Base-by-base conservation (phyloP, 768 basidiomycete genomes). In the Leccinum uliginosum region DNA sequence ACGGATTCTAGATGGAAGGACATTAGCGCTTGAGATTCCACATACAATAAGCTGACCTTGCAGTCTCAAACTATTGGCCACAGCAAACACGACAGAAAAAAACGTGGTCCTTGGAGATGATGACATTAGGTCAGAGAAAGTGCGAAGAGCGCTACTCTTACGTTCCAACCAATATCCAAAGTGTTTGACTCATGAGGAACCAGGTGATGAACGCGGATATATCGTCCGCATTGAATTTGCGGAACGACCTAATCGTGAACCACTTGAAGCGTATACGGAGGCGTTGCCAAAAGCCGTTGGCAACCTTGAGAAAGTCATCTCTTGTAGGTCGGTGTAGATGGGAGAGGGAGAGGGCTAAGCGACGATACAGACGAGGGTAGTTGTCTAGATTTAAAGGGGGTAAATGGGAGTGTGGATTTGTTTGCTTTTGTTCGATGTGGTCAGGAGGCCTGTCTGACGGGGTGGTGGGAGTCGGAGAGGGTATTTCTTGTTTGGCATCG, bases 151-250 rank as follows among this genome's bases (percentile, higher is more conserved):
- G 4, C 6, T 1, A 0, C 6, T 40, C 70, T 60, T 52, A 73
- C 70, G 70, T 98, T 73, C 94, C 94, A 50, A 99, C 80, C 51
- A 98, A 74, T 59, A 99, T 89, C 96, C 97, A 98, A 3, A 96
- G 73, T 2, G 93, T 91, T 66, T 98, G 94, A 66, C 95, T 95
- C 78, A 98, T 86, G 51, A 99, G 75, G 62, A 97, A 93, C 91
- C 93, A 95, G 52, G 91, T 94, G 32, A 96, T 74, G 73, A 99
- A 98, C 1, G 95, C 96, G 43, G 93, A 95, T 54, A 96, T 90
- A 70, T 99, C 97, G 70, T 99, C 97, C 51, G 91, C 88, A 63
- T 97, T 94, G 74, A 95, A 99, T 66, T 84, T 87, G 48, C 96
- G 84, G 75, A 97, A 99, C 4, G 91, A 93, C 59, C 91, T 81